Percentiles rank a stretch among this genome's conserved stretches.
phyloP scores from a whole-genome alignment of 2,329 filamentous ascomycete species.

The Fusarium sp. region DNA sequence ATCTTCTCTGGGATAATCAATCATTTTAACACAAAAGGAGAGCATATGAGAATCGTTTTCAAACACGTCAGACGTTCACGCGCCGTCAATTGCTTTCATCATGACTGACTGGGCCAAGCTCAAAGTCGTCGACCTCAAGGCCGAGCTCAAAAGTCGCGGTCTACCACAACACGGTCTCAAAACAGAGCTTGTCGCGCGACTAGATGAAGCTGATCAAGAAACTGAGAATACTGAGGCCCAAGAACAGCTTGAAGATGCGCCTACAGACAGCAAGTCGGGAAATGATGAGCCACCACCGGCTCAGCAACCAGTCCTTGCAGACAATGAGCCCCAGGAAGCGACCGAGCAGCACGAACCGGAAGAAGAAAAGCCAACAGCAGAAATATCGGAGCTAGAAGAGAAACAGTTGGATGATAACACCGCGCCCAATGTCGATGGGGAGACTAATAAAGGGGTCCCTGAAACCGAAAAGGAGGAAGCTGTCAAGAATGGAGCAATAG shows the following conservation, averaged over 20 bases:
- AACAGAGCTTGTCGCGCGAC: slow-evolving; percentile 73
- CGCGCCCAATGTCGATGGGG: not conserved
- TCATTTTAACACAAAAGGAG: too few relatives aligned
- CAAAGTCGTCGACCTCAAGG: slow-evolving; percentile 80
- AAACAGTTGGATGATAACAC: not conserved
- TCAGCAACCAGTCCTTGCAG: not conserved
- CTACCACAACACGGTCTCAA: slow-evolving; percentile 76
- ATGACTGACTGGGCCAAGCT: slow-evolving; percentile 67
- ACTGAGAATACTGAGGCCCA: not conserved
- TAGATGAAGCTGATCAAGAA: slow-evolving; percentile 50
- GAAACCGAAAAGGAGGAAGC: slow-evolving; percentile 6
- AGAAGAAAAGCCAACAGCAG: slow-evolving; percentile 2
- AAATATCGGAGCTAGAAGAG: not conserved
- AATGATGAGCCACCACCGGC: slow-evolving; percentile 5
- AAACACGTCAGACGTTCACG: not conserved
- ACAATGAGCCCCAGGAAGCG: not conserved
- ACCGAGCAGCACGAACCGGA: slow-evolving; percentile 8
- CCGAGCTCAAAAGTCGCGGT: slow-evolving; percentile 77
- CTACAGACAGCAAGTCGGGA: slow-evolving; percentile 13
- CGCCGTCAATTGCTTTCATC: slow-evolving; percentile 34
- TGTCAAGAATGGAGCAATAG: slow-evolving; percentile 9
- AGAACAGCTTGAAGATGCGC: slow-evolving; percentile 14
- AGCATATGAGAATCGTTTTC: not conserved
- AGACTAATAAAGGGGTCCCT: not conserved
- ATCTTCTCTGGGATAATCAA: not conserved